These are phyloP conservation scores for Trypanosoma theileri DNA, from an alignment of 208 protist genomes.

Conservation along the genomic window DNA sequence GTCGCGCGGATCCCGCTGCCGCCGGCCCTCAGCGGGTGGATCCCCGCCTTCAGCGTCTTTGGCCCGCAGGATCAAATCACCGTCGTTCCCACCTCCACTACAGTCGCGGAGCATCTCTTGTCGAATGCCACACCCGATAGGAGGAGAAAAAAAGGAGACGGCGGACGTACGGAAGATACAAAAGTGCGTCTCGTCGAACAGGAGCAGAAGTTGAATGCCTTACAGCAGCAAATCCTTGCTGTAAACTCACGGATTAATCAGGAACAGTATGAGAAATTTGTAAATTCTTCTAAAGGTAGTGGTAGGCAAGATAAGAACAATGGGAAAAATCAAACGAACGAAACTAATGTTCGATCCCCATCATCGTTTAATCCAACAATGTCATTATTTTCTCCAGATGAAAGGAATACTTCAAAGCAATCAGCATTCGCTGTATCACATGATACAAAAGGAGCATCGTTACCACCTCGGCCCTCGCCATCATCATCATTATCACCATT, in stretches of 20 bases:
- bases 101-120: conserved; percentile 3
- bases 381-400: background rate
- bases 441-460: background rate
- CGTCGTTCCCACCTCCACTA: conserved; percentile 21
- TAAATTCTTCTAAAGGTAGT: background rate
- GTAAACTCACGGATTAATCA: conserved; percentile 26
- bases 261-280: conserved; percentile 22
- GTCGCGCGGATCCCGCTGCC: conserved; percentile 28
- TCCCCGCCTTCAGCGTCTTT: conserved; percentile 36
- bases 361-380: background rate
- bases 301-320: background rate
- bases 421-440: background rate
- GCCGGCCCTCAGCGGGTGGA: conserved; percentile 22
- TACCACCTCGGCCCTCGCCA: background rate
- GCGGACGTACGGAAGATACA: background rate
- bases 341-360: background rate
- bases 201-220: conserved; percentile 24
- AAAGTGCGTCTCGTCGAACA: conserved; percentile 19
- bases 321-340: no score
- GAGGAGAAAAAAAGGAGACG: conserved; percentile 7
- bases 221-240: conserved; percentile 26
- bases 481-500: background rate
- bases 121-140: background rate
- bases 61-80: conserved; percentile 36
- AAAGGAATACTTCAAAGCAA: background rate